Percentiles rank a stretch among this genome's conserved stretches.
Conservation (phyloP, 345 rosid species). For the Erodium maritimum region DNA sequence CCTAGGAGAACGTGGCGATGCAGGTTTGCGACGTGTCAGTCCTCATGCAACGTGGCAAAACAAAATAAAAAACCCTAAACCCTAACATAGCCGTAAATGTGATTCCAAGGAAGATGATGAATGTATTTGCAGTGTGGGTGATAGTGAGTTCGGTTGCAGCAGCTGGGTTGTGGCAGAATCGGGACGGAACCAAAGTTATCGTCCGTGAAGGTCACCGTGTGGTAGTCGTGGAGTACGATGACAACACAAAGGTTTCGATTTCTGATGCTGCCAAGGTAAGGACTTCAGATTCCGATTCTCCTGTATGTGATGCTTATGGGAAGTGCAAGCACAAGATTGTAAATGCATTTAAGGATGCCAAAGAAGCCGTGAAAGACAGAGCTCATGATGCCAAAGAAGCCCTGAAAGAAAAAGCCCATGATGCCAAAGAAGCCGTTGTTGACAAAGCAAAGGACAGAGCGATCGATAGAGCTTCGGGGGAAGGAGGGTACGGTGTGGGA, state of each 20-base stretch:
- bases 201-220: slow-evolving; percentile 59
- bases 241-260: slow-evolving; percentile 49
- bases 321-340: slow-evolving; percentile 45
- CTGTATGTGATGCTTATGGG: slow-evolving; percentile 49
- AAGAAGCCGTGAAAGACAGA: slow-evolving; percentile 12
- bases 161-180: too few relatives aligned
- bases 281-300: too few relatives aligned
- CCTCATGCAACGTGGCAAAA: too few relatives aligned
- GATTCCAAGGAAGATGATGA: slow-evolving; percentile 41
- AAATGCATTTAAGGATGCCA: slow-evolving; percentile 8
- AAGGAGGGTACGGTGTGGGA: too few relatives aligned
- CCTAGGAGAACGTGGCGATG: too few relatives aligned
- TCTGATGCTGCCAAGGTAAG: too few relatives aligned
- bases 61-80: too few relatives aligned
- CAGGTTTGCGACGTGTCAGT: too few relatives aligned
- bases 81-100: too few relatives aligned
- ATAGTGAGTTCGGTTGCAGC: slow-evolving; percentile 33
- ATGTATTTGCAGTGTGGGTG: slow-evolving; percentile 37
- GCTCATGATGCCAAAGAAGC: slow-evolving; percentile 16
- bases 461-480: too few relatives aligned
- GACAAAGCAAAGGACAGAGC: slow-evolving; percentile 1
- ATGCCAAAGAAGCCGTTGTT: slow-evolving; percentile 2
- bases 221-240: slow-evolving; percentile 56
- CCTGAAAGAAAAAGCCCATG: neutral
- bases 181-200: slow-evolving; percentile 26